phyloP scores from a whole-genome alignment of 306 rosid species.

The Parietaria judaica region DNA sequence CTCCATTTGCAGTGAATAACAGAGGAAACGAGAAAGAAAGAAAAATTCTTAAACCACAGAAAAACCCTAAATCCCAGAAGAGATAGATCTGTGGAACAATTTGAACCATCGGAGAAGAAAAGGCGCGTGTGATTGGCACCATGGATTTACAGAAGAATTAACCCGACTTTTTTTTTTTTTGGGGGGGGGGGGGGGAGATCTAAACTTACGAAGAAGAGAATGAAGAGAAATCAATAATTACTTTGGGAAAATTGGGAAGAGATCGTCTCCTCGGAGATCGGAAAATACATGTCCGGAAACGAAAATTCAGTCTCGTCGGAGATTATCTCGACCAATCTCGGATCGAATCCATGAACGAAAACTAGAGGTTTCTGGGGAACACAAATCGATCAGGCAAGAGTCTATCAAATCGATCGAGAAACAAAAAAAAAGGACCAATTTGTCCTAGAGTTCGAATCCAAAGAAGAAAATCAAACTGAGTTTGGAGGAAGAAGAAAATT shows the following conservation, averaged over 20 bases:
- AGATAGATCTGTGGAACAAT: slow-evolving; percentile 10
- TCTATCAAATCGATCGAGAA: background rate
- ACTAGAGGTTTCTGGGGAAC: slow-evolving; percentile 13
- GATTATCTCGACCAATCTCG: slow-evolving; percentile 12
- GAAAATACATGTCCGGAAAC: background rate
- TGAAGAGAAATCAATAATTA: slow-evolving; percentile 18
- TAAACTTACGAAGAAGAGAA: slow-evolving; percentile 18
- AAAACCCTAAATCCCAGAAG: slow-evolving; percentile 27
- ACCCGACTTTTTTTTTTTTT: background rate
- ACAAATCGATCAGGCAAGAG: background rate
- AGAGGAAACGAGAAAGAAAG: slow-evolving; percentile 7
- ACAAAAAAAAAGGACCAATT: slow-evolving; percentile 10
- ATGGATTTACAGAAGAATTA: background rate
- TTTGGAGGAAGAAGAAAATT: slow-evolving; percentile 6
- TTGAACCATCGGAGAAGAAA: slow-evolving; percentile 11
- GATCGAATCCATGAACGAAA: slow-evolving; percentile 37
- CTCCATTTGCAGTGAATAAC: slow-evolving; percentile 3
- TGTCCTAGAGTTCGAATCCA: background rate
- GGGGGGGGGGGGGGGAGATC: too few relatives aligned
- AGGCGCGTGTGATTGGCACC: slow-evolving; percentile 11
- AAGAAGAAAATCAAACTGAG: background rate
- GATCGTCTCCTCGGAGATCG: slow-evolving; percentile 10
- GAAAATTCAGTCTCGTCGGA: background rate
- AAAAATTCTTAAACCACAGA: slow-evolving; percentile 29
- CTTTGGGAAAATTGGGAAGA: background rate